These are phyloP conservation scores for Ceratobasidium papillatum DNA, from an alignment of 1,284 basidiomycete species.

Conservation along the genomic window DNA sequence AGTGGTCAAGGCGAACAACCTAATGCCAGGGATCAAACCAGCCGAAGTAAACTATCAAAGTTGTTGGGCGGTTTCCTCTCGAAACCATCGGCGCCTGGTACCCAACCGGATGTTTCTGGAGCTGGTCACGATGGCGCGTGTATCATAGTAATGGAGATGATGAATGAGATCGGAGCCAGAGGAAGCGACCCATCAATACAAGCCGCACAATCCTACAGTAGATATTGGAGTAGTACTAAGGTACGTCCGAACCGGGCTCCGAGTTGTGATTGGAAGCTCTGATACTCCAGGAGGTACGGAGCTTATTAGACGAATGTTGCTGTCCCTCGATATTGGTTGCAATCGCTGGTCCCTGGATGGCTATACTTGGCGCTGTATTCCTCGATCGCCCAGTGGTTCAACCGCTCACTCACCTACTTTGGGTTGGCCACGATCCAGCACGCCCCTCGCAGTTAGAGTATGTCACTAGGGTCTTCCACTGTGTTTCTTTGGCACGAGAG, in stretches of 20 bases:
- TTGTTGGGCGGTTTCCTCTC: background rate
- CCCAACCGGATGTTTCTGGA: background rate
- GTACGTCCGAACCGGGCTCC: background rate
- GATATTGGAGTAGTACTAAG: background rate
- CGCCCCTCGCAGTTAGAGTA: background rate
- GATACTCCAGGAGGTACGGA: background rate
- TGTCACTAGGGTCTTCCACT: conserved; percentile 11
- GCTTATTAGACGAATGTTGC: background rate
- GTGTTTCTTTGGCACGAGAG: background rate
- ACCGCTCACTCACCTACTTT: conserved; percentile 43
- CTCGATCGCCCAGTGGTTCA: conserved; percentile 41
- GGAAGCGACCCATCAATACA: conserved; percentile 26
- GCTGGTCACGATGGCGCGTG: background rate
- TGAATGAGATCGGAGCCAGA: conserved; percentile 28
- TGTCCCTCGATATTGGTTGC: conserved; percentile 43
- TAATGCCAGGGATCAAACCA: background rate
- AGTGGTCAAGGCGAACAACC: background rate
- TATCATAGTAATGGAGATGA: conserved; percentile 6
- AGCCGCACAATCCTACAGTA: conserved; percentile 21
- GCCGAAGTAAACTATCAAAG: background rate
- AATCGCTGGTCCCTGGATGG: conserved; percentile 44
- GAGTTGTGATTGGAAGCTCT: background rate
- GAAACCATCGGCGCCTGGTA: background rate
- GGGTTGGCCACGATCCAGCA: conserved; percentile 6
- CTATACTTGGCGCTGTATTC: conserved; percentile 43